These are phyloP conservation scores for Phytophthora sp. DNA, from an alignment of 352 stramenopile species.

Conservation along the genomic window DNA sequence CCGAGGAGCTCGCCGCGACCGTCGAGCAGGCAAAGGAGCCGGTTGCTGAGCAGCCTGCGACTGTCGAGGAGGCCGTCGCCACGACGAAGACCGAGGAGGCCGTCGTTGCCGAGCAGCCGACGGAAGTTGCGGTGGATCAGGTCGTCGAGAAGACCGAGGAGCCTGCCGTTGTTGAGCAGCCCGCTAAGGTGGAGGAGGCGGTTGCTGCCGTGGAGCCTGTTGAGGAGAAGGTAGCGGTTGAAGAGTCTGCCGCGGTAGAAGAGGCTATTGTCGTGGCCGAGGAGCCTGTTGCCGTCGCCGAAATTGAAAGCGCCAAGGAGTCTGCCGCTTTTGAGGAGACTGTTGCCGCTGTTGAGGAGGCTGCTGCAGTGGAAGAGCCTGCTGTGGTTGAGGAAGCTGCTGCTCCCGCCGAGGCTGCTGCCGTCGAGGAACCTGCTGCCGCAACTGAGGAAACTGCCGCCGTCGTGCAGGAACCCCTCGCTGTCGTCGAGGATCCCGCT, in stretches of 20 bases:
- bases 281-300: conserved; percentile 2
- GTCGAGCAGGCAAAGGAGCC: conserved; percentile 4
- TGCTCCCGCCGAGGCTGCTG: neutral
- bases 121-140: neutral
- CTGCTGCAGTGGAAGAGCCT: conserved; percentile 1
- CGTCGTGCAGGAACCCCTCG: neutral
- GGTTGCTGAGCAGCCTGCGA: neutral
- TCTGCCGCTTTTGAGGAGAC: neutral
- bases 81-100: neutral
- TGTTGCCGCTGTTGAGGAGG: neutral
- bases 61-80: conserved; percentile 3
- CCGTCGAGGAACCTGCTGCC: conserved; percentile 5
- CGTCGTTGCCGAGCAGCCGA: neutral
- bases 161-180: neutral
- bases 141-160: conserved; percentile 8
- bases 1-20: conserved; percentile 11
- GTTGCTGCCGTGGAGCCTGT: conserved; percentile 4
- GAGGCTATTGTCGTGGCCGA: conserved; percentile 3
- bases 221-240: neutral
- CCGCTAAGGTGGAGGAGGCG: neutral
- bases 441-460: neutral
- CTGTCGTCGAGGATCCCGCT: neutral
- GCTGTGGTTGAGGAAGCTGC: neutral
- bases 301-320: conserved; percentile 2
- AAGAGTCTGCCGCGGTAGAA: neutral